Evolutionary conservation across 345 rosid genomes (phyloP), one percentile per base, ranked within the genome.

Genomic region (Acer yangbiense): DNA sequence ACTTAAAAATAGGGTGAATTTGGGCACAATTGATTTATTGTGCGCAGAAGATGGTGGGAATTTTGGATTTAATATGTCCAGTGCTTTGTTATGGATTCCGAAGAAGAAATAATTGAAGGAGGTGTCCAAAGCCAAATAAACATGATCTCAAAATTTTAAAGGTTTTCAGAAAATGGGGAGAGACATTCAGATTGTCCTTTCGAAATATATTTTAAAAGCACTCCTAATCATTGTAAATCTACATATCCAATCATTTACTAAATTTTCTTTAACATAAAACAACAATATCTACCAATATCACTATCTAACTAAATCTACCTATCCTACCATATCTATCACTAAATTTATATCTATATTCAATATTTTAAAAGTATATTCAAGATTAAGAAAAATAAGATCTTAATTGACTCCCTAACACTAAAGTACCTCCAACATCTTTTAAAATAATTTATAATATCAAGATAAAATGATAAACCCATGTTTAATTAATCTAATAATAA

Each of bases 221-320:
- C 11, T 32, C 25, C 21, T 14, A 44, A 73, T 73, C 76, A 43
- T 73, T 73, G 58, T 43, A 73, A 73, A 61, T 23, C 21, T 50
- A 61, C 57, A 23, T 41, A 27, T 4, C 66, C 55, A 60, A 61
- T 73, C 76, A 62, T 73, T 62, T 43, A 23, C 58, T 43, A 62
- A 73, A 61, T 73, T 73, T 62, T 43, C 35, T 44, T 43, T 60
- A 44, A 43, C 23, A 44, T 61, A 62, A 43, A 73, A 60, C 7
- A 73, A 60, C 1, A 43, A 72, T 60, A 60, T 39, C 39, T 21
- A 21, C 46, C 39, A 13, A 50, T 52, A 57, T 27, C 43, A 25
- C 44, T 35, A 35, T 32, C 29, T 72, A 39, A 72, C 67, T 72
- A 72, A 20, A 73, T 41, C 54, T 60, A 72, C 66, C 68, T 73